Conservation (phyloP, 176 grass and related monocot genomes). For the Zoysia pacifica region DNA sequence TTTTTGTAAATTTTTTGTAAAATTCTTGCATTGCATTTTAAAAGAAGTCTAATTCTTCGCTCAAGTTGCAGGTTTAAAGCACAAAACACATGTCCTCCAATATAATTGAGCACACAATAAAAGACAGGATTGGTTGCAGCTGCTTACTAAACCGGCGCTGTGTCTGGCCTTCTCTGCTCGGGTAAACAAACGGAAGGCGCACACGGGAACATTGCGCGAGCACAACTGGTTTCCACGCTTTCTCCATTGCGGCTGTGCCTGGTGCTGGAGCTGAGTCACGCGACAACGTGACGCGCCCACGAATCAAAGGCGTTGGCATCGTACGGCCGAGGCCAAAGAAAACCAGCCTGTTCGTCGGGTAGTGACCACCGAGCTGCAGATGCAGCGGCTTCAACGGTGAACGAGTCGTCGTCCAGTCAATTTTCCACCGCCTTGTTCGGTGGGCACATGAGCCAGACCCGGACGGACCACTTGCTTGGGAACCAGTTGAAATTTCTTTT, state of each 20-base stretch:
- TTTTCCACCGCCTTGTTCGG: not conserved
- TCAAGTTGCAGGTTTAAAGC: not conserved
- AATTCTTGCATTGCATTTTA: no score
- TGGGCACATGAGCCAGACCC: not conserved
- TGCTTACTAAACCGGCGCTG: not conserved
- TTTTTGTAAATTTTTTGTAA: no score
- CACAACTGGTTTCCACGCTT: not conserved
- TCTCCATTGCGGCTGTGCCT: not conserved
- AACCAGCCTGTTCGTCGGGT: not conserved
- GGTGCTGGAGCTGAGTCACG: conserved; percentile 17
- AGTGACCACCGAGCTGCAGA: not conserved
- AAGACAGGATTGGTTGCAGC: not conserved
- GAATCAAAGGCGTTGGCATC: not conserved
- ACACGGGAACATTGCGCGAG: not conserved
- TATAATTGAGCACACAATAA: not conserved
- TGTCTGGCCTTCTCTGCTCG: not conserved
- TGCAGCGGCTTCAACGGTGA: not conserved
- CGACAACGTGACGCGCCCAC: not conserved
- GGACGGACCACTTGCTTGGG: not conserved
- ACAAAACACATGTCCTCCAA: not conserved
- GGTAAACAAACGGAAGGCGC: not conserved
- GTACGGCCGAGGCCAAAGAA: not conserved
- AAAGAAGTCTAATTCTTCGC: not conserved
- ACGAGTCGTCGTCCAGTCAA: not conserved
- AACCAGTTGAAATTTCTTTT: no score